phyloP scores from a whole-genome alignment of 208 protist genomes.

The Spongospora subterranea region DNA sequence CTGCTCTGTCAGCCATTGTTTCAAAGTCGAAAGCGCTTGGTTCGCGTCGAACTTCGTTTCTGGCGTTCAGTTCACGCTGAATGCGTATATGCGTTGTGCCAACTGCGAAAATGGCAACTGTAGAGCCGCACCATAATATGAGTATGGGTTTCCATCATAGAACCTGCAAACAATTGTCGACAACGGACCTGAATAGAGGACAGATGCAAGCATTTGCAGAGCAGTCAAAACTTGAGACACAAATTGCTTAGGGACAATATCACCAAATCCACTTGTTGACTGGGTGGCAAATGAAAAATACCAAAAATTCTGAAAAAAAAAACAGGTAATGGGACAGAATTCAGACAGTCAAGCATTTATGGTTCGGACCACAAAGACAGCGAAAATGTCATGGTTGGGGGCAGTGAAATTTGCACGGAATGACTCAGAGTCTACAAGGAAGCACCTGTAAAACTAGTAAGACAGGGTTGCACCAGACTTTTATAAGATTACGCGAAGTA shows the following conservation, averaged over 20 bases:
- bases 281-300: constrained; percentile 45
- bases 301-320: constrained; percentile 27
- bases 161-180: neutral
- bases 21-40: constrained; percentile 20
- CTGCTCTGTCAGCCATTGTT: neutral
- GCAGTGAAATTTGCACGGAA: neutral
- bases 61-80: constrained; percentile 17
- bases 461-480: no score
- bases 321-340: neutral
- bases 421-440: neutral
- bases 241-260: neutral
- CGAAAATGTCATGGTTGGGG: neutral
- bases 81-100: constrained; percentile 37
- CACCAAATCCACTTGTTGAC: constrained; percentile 41
- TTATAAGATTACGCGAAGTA: constrained; percentile 28
- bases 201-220: constrained; percentile 35
- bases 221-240: constrained; percentile 42
- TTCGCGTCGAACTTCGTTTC: neutral
- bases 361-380: neutral
- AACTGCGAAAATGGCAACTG: constrained; percentile 52
- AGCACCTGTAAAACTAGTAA: neutral
- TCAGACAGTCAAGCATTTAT: neutral
- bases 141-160: no score
- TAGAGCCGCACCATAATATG: neutral
- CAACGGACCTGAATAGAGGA: neutral